phyloP scores from a whole-genome alignment of 179 eudicot genomes.

The Spergularia azorica region DNA sequence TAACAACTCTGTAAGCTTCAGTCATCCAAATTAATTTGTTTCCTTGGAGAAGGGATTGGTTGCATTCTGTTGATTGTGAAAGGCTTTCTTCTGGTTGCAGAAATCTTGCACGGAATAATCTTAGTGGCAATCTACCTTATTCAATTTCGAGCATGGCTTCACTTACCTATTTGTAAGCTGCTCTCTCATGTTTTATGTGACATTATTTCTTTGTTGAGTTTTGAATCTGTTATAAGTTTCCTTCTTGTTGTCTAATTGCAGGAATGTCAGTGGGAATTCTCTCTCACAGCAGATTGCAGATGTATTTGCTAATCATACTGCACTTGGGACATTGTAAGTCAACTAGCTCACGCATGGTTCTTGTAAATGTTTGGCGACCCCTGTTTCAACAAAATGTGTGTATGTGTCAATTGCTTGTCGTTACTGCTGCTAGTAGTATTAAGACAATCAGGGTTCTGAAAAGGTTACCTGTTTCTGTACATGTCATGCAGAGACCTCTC shows the following conservation, averaged over 20 bases:
- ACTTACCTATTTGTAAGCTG: slow-evolving; percentile 72
- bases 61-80: slow-evolving; percentile 17
- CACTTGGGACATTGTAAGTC: slow-evolving; percentile 74
- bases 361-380: background rate
- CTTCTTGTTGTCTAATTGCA: slow-evolving; percentile 31
- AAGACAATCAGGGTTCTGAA: background rate
- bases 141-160: slow-evolving; percentile 65
- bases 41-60: slow-evolving; percentile 1
- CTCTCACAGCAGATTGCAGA: slow-evolving; percentile 74
- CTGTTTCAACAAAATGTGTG: background rate
- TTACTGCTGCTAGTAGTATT: background rate
- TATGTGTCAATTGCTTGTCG: background rate
- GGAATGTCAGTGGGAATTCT: slow-evolving; percentile 77
- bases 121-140: slow-evolving; percentile 80
- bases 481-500: slow-evolving; percentile 82
- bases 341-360: slow-evolving; percentile 8
- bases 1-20: slow-evolving; percentile 66
- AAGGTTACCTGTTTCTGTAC: slow-evolving; percentile 14
- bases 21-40: slow-evolving; percentile 19
- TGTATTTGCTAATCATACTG: slow-evolving; percentile 65
- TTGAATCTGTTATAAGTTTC: slow-evolving; percentile 17
- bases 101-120: slow-evolving; percentile 80
- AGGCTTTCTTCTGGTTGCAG: slow-evolving; percentile 45
- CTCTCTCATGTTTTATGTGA: background rate
- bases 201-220: background rate